Evolutionary conservation across 192 early-diverging fungal genomes (phyloP), one percentile per base, ranked within the genome.

Genomic region (Entomortierella beljakovae): DNA sequence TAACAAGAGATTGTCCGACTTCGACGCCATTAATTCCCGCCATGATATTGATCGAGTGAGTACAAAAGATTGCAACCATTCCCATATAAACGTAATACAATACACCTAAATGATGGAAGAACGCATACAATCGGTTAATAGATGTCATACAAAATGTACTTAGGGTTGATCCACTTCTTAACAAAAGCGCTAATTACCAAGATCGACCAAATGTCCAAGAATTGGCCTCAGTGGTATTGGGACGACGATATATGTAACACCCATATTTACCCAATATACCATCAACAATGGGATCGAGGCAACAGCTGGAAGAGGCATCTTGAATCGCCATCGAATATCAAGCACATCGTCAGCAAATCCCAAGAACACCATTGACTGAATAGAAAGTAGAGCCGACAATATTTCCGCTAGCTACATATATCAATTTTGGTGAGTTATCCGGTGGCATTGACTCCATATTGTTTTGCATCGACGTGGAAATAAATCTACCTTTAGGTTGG

Each of bases 311-410:
- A 99, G 88, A 81, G 93, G 89, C 46, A 99, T 90, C 82, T 99
- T 99, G 81, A 95, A 93, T 46, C 97, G 80, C 98, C 98, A 99
- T 28, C 94, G 82, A 63, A 99, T 90, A 83, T 98, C 92, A 64
- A 99, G 88, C 16, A 99, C 94, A 75, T 99, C 98, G 81, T 99
- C 98, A 23, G 96, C 97, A 76, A 99, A 99, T 10, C 98, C 98
- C 49, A 99, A 85, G 46, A 99, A 93, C 16, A 97, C 91, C 98
- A 99, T 99, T 57, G 92, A 94, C 68, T 97, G 94, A 51, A 99
- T 85, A 28, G 96, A 91, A 16, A 99, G 80, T 2, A 99, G 71
- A 7, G 94, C 96, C 6, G 96, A 94, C 32, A 99, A 77, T 34
- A 94, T 92, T 83, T 97, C 94, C n/a, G 92, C 95, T 31, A 99